Evolutionary conservation across 2,329 filamentous ascomycete species (phyloP).

Genomic region (Fusarium metavorans): DNA sequence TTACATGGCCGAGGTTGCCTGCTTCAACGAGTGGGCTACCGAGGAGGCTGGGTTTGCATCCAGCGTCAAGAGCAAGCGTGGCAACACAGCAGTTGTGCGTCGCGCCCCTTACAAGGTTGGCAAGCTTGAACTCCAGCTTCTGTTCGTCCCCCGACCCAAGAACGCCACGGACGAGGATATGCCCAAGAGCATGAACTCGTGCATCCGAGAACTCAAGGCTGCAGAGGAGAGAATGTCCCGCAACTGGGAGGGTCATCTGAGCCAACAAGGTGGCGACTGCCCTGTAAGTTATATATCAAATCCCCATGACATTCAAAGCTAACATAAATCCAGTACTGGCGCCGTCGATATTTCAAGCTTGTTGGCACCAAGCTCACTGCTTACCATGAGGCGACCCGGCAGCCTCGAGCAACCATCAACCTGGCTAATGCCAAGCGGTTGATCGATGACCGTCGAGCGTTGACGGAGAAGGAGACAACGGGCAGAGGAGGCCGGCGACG

Average conservation of each 20-base stretch:
- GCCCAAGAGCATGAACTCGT: slow-evolving; percentile 99
- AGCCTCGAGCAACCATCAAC: slow-evolving; percentile 97
- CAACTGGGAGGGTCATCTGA: slow-evolving; percentile 88
- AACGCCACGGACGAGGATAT: slow-evolving; percentile 91
- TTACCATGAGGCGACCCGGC: slow-evolving; percentile 94
- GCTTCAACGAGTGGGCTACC: slow-evolving; percentile 98
- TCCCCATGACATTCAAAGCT: slow-evolving; percentile 42
- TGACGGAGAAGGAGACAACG: slow-evolving; percentile 86
- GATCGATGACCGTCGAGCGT: slow-evolving; percentile 88
- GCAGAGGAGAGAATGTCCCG: slow-evolving; percentile 84
- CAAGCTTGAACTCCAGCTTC: slow-evolving; percentile 91
- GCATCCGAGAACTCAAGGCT: slow-evolving; percentile 91
- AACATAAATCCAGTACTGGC: slow-evolving; percentile 82
- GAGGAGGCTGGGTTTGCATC: slow-evolving; percentile 83
- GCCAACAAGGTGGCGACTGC: slow-evolving; percentile 97
- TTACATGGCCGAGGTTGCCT: slow-evolving; percentile 87
- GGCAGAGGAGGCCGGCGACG: slow-evolving; percentile 83
- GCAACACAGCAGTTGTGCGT: slow-evolving; percentile 76
- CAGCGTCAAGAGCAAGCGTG: slow-evolving; percentile 95
- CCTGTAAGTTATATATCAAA: slow-evolving; percentile 73
- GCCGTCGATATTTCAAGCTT: slow-evolving; percentile 96
- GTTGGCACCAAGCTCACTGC: slow-evolving; percentile 91
- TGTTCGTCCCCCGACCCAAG: slow-evolving; percentile 95
- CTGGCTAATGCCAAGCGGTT: slow-evolving; percentile 91
- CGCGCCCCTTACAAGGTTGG: slow-evolving; percentile 96